Evolutionary conservation across 176 grass and related monocot genomes (phyloP).

Genomic region (Urochloa ruziziensis): DNA sequence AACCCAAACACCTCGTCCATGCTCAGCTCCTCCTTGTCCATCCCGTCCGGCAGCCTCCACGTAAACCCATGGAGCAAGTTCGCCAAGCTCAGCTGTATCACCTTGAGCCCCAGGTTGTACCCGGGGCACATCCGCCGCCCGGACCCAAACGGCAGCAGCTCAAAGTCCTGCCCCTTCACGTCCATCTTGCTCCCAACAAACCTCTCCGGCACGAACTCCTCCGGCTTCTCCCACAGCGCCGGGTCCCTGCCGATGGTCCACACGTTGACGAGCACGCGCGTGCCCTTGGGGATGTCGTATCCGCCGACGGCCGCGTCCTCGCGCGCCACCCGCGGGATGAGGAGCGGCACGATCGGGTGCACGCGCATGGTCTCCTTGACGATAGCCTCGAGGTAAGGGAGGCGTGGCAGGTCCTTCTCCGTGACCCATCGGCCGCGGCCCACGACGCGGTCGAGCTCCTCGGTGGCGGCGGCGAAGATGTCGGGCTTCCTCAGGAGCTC

Average conservation of each 20-base stretch:
- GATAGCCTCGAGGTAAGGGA: background rate
- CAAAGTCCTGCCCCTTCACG: too few species aligned
- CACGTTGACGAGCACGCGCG: background rate
- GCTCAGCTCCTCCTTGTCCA: background rate
- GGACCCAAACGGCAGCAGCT: too few species aligned
- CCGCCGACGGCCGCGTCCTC: background rate
- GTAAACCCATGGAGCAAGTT: slow-evolving; percentile 41
- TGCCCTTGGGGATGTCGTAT: background rate
- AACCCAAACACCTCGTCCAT: slow-evolving; percentile 13
- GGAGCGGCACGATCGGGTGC: background rate
- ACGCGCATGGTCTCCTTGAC: background rate
- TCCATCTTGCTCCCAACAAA: too few species aligned
- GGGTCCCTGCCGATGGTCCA: background rate
- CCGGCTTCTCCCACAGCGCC: too few species aligned
- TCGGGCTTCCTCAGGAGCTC: slow-evolving; percentile 25
- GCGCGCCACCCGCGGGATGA: background rate
- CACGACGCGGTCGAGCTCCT: background rate
- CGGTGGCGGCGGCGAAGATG: background rate
- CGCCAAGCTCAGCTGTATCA: slow-evolving; percentile 39
- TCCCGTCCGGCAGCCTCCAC: too few species aligned
- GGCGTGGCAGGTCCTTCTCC: background rate
- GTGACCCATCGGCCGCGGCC: background rate
- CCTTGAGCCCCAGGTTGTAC: slow-evolving; percentile 46
- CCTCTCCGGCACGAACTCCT: too few species aligned
- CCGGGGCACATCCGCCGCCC: slow-evolving; percentile 38